Percentiles rank a stretch among this genome's conserved stretches.
phyloP scores from a whole-genome alignment of 225 moss, liverwort and hornwort genomes.

The Rhytidiadelphus loreus region DNA sequence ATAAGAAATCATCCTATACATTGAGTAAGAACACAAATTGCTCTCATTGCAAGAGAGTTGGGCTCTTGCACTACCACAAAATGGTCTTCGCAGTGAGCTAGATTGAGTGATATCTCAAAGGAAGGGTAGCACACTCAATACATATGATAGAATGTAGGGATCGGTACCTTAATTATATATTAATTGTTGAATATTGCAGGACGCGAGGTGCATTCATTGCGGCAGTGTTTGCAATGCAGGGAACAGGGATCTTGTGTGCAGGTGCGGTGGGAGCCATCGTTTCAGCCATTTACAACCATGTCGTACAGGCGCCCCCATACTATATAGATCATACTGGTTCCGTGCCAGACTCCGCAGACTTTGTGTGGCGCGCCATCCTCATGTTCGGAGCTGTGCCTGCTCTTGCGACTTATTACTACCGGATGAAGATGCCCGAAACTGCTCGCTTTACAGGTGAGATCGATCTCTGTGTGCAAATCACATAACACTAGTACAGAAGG shows the following conservation, averaged over 20 bases:
- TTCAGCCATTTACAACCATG: slow-evolving; percentile 24
- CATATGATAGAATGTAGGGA: background rate
- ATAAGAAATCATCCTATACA: background rate
- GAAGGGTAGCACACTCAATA: background rate
- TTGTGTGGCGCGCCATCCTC: slow-evolving; percentile 44
- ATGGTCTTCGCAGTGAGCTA: background rate
- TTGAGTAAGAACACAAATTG: background rate
- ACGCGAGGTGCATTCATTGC: slow-evolving; percentile 56
- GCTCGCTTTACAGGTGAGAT: slow-evolving; percentile 36
- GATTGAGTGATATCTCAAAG: background rate
- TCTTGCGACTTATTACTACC: slow-evolving; percentile 29
- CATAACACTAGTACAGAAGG: background rate
- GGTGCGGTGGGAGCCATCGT: slow-evolving; percentile 37
- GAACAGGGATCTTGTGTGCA: slow-evolving; percentile 39
- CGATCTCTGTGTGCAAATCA: background rate
- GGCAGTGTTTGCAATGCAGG: slow-evolving; percentile 57
- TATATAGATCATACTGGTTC: background rate
- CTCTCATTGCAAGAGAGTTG: too few relatives aligned
- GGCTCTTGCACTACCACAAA: background rate
- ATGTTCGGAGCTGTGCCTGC: slow-evolving; percentile 44
- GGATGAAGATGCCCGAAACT: slow-evolving; percentile 59
- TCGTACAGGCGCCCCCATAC: slow-evolving; percentile 6
- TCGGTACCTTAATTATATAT: background rate
- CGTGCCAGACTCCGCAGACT: slow-evolving; percentile 29
- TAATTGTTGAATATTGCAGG: background rate